Evolutionary conservation across 208 protist genomes (phyloP), one percentile per base, ranked within the genome.

Genomic region (Trypanosoma cruzi): DNA sequence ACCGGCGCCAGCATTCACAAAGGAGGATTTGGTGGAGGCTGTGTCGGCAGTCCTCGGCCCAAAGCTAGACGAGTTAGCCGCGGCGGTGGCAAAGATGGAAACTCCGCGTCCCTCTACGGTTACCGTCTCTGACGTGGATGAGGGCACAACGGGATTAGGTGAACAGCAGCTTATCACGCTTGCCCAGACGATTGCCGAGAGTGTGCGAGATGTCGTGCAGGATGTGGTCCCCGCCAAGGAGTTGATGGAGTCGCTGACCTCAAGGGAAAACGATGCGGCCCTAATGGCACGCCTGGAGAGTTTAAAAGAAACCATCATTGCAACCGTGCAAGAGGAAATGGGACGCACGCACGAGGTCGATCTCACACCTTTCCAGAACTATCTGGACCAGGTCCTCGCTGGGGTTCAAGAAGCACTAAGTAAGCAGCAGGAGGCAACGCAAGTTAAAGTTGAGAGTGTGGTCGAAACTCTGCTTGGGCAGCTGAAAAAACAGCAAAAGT

Each of bases 311-410:
- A 80, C 75, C 59, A 68, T 95, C 29, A 40, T 92, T 34, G 32
- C 68, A 16, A 63, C 81, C 6, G 63, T 95, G 8, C 67, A 83
- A 56, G 28, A 66, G 18, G 85, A 92, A 50, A 85, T 84, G 72
- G 68, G 66, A 36, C 84, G 85, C 60, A 68, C 77, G 8, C 86
- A 87, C 11, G 82, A 90, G 56, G 77, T 93, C 58, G 81, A 96
- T 68, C 59, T 96, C 18, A 86, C 84, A 3, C 85, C 84, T 24
- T 83, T 96, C 77, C 91, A 86, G 77, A 71, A 84, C 64, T 94
- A 93, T 68, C 75, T 96, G 44, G 90, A 96, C 58, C 80, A 80
- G 60, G 72, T 91, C 20, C 65, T 94, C 5, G 63, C 65, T 46
- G 83, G 85, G 37, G 50, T 96, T 46, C 81, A 87, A 58, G 80